Percentiles rank a stretch among this genome's conserved stretches.
These are phyloP conservation scores for Suillus tomentosus DNA, from an alignment of 768 basidiomycete genomes.

Conservation along the genomic window DNA sequence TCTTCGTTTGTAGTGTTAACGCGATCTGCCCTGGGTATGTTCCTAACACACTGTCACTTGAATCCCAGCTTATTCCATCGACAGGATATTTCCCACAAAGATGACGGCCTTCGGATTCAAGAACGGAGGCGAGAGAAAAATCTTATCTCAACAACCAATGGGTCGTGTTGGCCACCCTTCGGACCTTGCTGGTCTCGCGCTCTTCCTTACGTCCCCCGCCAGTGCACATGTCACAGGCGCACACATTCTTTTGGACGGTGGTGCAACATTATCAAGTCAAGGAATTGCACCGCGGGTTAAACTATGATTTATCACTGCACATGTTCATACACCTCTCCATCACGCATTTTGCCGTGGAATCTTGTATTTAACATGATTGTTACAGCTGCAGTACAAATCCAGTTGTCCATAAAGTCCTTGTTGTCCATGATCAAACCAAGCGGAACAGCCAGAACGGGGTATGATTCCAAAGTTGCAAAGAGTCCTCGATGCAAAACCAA, in stretches of 20 bases:
- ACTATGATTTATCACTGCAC: conserved; percentile 16
- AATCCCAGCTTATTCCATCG: not conserved
- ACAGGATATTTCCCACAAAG: conserved; percentile 76
- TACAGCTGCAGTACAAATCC: conserved; percentile 1
- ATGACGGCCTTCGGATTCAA: conserved; percentile 80
- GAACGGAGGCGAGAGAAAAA: conserved; percentile 50
- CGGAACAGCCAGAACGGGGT: conserved; percentile 1
- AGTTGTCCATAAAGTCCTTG: not conserved
- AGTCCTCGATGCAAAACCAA: not conserved
- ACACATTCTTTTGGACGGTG: conserved; percentile 75
- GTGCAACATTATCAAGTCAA: conserved; percentile 32
- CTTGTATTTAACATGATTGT: not conserved
- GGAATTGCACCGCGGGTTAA: conserved; percentile 28
- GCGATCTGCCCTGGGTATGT: conserved; percentile 79
- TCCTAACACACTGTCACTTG: not conserved
- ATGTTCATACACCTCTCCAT: not conserved
- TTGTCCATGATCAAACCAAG: conserved; percentile 1
- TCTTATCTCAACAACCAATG: conserved; percentile 62
- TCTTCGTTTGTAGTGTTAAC: conserved; percentile 59
- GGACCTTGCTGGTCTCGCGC: conserved; percentile 71
- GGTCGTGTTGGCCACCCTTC: conserved; percentile 65
- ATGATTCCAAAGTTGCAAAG: conserved; percentile 2
- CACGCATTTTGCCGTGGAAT: not conserved
- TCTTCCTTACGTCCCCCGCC: conserved; percentile 73
- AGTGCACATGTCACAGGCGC: conserved; percentile 74